Evolutionary conservation across 1,139 yeast genomes (phyloP).

Genomic region (Suhomyces kunorum): DNA sequence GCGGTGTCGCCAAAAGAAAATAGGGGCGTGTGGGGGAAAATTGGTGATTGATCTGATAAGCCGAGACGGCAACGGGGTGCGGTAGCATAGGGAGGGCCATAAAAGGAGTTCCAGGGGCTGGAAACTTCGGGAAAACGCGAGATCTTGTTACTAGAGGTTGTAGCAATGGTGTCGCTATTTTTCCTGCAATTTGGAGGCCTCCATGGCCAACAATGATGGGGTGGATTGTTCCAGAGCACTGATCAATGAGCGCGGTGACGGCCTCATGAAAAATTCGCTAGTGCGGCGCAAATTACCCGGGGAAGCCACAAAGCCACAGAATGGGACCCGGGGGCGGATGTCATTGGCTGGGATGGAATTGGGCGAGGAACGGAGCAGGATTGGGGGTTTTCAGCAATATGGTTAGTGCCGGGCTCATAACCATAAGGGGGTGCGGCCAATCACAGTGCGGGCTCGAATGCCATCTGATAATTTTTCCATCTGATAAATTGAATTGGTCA

Average conservation of each 20-base stretch:
- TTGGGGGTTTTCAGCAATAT: too few relatives aligned
- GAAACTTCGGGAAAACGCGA: too few relatives aligned
- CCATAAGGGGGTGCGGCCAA: slow-evolving; percentile 2
- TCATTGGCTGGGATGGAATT: not conserved
- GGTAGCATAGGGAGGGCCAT: not conserved
- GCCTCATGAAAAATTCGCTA: too few relatives aligned
- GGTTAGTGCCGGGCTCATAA: slow-evolving; percentile 1
- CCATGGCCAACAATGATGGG: not conserved
- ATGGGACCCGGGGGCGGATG: not conserved
- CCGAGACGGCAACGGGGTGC: slow-evolving; percentile 8
- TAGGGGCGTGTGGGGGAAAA: slow-evolving; percentile 3
- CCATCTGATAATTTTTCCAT: slow-evolving; percentile 9
- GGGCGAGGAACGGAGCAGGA: not conserved
- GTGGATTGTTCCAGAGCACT: too few relatives aligned
- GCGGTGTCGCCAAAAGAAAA: not conserved
- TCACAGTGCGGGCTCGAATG: slow-evolving; percentile 3
- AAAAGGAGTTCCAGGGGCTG: not conserved
- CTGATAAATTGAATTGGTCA: slow-evolving; percentile 8
- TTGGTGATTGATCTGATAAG: slow-evolving; percentile 12
- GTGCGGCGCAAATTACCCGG: not conserved
- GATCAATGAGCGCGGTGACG: too few relatives aligned
- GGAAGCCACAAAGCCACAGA: not conserved
- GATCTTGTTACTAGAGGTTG: too few relatives aligned
- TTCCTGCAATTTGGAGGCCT: not conserved
- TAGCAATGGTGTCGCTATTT: too few relatives aligned